phyloP scores from a whole-genome alignment of 2,329 filamentous ascomycete species.

The Ceratocystis huliohia region DNA sequence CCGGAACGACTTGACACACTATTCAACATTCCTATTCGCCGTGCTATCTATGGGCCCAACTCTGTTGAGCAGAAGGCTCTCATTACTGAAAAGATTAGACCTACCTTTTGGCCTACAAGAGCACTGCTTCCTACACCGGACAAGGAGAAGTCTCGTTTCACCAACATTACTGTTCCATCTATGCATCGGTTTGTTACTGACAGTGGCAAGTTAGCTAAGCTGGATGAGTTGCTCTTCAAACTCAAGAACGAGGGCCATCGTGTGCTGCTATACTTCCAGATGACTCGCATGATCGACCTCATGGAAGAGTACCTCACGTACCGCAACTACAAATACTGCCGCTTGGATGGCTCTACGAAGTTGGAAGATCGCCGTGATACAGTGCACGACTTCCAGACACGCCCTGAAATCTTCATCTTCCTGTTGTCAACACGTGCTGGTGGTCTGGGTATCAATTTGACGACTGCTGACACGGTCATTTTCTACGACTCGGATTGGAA shows the following conservation, averaged over 20 bases:
- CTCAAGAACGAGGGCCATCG: conserved; percentile 88
- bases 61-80: conserved; percentile 58
- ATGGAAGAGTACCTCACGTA: conserved; percentile 99
- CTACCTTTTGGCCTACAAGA: conserved; percentile 48
- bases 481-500: conserved; percentile 99
- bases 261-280: conserved; percentile 97
- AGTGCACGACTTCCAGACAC: conserved; percentile 89
- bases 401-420: conserved; percentile 94
- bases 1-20: conserved; percentile 41
- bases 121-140: conserved; percentile 65
- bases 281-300: conserved; percentile 98
- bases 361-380: conserved; percentile 94
- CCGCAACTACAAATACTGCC: conserved; percentile 97
- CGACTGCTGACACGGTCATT: conserved; percentile 92
- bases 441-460: conserved; percentile 95
- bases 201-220: conserved; percentile 84
- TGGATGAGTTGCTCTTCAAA: conserved; percentile 75
- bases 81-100: conserved; percentile 58
- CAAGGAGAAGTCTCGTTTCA: conserved; percentile 72
- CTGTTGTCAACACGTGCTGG: conserved; percentile 88
- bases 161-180: conserved; percentile 81
- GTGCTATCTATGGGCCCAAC: conserved; percentile 56
- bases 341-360: conserved; percentile 92
- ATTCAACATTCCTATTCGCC: conserved; percentile 68
- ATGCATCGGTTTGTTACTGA: conserved; percentile 98